Evolutionary conservation across 2,329 filamentous ascomycete species (phyloP), one percentile per base, ranked within the genome.

Genomic region (Thelonectria discophora): DNA sequence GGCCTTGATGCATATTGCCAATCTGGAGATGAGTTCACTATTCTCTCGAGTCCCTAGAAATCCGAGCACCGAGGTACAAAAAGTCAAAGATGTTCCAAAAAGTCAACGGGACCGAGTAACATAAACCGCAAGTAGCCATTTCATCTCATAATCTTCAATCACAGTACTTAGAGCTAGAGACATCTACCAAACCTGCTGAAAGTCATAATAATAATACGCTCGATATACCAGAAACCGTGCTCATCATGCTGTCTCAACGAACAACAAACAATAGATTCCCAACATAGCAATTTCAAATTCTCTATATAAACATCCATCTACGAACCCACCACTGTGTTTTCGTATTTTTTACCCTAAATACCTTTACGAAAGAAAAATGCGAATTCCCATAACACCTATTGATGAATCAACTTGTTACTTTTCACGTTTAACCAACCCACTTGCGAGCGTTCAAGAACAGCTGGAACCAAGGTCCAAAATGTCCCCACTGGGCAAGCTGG

Each of bases 391-490:
- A 27, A 62, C 59, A 62, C 59, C 59, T 37, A 46, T 50, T 55
- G 58, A 62, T 58, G 30, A 58, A 58, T 42, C 34, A 61, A 50
- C n/a, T 24, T 17, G 18, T 46, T 30, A 39, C 32, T 27, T 24
- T 43, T 52, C 60, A 54, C 30, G 49, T 62, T 70, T 77, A 87
- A 55, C 91, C 92, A 71, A 96, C 91, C 94, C 94, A 97, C 76
- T 89, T 86, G 75, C 94, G 89, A 6, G 92, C 93, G 74, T 91
- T 97, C 80, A 88, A 89, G 81, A 97, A 97, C 80, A 97, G 84
- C 73, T 92, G 85, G 65, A 90, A 83, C 93, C 93, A 97, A 18
- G 94, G 93, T 1, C 92, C 91, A 74, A 90, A 90, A 68, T 93
- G 90, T 27, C 91, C 92, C 90, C 91, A 94, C 64, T 88, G 82